A percentile compares a stretch with the other conserved stretches of the same genome.
These are phyloP conservation scores for Kingdonia uniflora DNA, from an alignment of 164 flowering plant genomes.

Conservation along the genomic window DNA sequence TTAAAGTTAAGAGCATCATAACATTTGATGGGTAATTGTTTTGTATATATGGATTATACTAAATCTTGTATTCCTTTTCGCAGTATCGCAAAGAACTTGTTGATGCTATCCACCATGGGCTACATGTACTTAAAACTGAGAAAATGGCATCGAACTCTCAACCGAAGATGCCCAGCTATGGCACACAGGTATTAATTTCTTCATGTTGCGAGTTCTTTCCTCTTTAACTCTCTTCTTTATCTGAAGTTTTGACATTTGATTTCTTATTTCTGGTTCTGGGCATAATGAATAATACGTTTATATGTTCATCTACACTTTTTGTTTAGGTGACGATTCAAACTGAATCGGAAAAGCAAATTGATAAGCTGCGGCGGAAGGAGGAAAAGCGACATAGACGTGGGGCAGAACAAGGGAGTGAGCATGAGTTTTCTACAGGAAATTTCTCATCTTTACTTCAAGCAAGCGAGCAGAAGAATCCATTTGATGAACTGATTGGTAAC, in stretches of 20 bases:
- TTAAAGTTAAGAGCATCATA: no score
- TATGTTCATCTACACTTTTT: neutral
- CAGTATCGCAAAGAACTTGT: slow-evolving; percentile 85
- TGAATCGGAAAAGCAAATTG: slow-evolving; percentile 74
- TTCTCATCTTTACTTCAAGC: slow-evolving; percentile 87
- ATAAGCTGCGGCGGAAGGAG: slow-evolving; percentile 93
- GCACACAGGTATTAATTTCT: slow-evolving; percentile 58
- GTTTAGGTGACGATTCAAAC: slow-evolving; percentile 88
- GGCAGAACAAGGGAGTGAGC: slow-evolving; percentile 50
- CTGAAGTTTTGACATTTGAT: no score
- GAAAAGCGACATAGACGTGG: slow-evolving; percentile 76
- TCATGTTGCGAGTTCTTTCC: no score
- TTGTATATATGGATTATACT: no score
- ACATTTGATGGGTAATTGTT: no score
- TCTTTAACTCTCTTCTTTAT: no score
- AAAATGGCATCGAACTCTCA: slow-evolving; percentile 46
- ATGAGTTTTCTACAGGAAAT: slow-evolving; percentile 38
- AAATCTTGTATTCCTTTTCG: slow-evolving; percentile 2
- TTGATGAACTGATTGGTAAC: slow-evolving; percentile 73
- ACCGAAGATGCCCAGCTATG: slow-evolving; percentile 90
- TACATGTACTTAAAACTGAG: slow-evolving; percentile 56
- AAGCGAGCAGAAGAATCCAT: slow-evolving; percentile 58
- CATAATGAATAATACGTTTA: no score
- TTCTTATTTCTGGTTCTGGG: no score
- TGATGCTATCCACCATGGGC: slow-evolving; percentile 71